Evolutionary conservation across 192 early-diverging fungal genomes (phyloP).

Genomic region (Podila verticillata): DNA sequence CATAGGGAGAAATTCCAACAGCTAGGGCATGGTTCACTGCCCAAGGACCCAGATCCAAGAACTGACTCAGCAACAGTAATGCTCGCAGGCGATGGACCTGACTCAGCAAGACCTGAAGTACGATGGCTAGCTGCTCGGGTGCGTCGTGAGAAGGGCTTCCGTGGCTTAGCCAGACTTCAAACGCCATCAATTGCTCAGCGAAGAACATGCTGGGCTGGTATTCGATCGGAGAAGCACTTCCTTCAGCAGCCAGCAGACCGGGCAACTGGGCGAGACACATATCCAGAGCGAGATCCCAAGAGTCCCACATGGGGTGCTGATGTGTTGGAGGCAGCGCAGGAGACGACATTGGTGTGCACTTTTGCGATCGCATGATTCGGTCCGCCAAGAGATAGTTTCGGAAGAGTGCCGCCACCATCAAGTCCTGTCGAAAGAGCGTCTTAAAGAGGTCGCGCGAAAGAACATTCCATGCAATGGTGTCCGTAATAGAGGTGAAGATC

Average conservation of each 20-base stretch:
- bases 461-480: constrained; percentile 98
- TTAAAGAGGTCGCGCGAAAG: constrained; percentile 91
- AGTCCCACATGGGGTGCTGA: constrained; percentile 96
- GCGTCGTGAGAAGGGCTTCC: constrained; percentile 83
- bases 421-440: constrained; percentile 91
- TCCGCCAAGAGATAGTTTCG: constrained; percentile 96
- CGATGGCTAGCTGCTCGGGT: constrained; percentile 94
- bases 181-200: constrained; percentile 95
- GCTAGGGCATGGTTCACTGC: constrained; percentile 92
- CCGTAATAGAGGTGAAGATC: constrained; percentile 98
- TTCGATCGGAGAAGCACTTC: constrained; percentile 54
- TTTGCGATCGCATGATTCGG: constrained; percentile 94
- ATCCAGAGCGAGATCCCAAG: constrained; percentile 95
- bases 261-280: constrained; percentile 93
- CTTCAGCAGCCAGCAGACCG: constrained; percentile 65
- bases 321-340: constrained; percentile 90
- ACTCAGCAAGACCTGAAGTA: constrained; percentile 94
- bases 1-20: constrained; percentile 97
- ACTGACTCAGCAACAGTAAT: constrained; percentile 89
- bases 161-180: constrained; percentile 94
- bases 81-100: constrained; percentile 95
- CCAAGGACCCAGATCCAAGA: constrained; percentile 93
- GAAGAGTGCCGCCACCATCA: constrained; percentile 93
- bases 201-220: constrained; percentile 92
- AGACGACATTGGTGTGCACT: constrained; percentile 89